Evolutionary conservation across 2,329 filamentous ascomycete species (phyloP).

Genomic region (Aureobasidium subglaciale): DNA sequence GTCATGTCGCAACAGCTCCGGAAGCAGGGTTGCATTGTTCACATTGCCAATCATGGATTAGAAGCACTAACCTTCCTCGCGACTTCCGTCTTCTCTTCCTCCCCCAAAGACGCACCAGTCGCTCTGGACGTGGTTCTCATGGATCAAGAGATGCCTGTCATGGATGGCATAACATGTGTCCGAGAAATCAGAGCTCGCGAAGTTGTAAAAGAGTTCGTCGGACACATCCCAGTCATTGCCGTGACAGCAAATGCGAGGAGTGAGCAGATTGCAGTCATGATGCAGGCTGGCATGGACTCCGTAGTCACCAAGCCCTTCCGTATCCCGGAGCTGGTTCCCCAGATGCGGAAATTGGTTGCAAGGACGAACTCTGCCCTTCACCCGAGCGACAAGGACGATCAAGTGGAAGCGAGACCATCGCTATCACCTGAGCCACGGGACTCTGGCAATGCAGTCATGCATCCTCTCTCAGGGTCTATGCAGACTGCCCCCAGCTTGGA

Average conservation of each 20-base stretch:
- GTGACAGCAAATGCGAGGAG: constrained; percentile 67
- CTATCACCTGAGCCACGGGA: not conserved
- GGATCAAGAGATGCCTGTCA: constrained; percentile 61
- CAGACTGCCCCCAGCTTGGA: not conserved
- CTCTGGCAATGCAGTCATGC: not conserved
- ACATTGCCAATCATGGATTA: constrained; percentile 23
- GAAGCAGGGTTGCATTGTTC: constrained; percentile 23
- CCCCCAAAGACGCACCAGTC: constrained; percentile 9
- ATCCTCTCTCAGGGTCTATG: not conserved
- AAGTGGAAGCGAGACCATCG: not conserved
- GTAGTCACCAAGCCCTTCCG: constrained; percentile 31
- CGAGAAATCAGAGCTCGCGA: constrained; percentile 55
- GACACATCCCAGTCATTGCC: constrained; percentile 63
- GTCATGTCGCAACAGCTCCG: constrained; percentile 25
- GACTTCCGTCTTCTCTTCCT: constrained; percentile 15
- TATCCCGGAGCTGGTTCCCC: constrained; percentile 29
- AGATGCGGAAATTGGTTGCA: constrained; percentile 22
- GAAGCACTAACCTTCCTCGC: constrained; percentile 24
- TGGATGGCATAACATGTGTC: constrained; percentile 68
- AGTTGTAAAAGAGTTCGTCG: constrained; percentile 48
- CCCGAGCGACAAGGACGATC: not conserved
- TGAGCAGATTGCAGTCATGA: constrained; percentile 27
- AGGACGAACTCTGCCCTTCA: not conserved
- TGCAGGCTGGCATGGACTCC: constrained; percentile 22
- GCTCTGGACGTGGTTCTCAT: constrained; percentile 11